phyloP scores from a whole-genome alignment of 75 land plant species.

The Sequoia sempervirens region DNA sequence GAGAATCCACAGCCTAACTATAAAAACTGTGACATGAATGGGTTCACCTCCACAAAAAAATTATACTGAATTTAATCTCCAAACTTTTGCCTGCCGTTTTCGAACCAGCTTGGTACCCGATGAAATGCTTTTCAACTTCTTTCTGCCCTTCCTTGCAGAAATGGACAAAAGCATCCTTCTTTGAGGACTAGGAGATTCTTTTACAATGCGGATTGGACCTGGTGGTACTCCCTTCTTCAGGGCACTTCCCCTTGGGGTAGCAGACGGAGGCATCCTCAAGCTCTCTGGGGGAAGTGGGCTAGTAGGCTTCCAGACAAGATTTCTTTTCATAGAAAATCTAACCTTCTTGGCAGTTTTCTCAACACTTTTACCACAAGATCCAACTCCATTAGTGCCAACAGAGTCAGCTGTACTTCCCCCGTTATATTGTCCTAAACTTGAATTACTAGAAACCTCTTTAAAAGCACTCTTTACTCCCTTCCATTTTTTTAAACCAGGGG shows the following conservation, averaged over 20 bases:
- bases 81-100: conserved; percentile 13
- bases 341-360: conserved; percentile 75
- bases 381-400: neutral
- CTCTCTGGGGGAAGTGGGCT: conserved; percentile 75
- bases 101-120: conserved; percentile 19
- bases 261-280: conserved; percentile 80
- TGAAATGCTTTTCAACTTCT: conserved; percentile 14
- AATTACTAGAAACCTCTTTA: neutral
- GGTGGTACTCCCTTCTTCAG: conserved; percentile 87
- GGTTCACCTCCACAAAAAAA: neutral
- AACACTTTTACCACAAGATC: conserved; percentile 20
- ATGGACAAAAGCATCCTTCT: conserved; percentile 20
- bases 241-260: conserved; percentile 87
- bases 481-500: conserved; percentile 45
- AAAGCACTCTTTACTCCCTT: conserved; percentile 47
- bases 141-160: conserved; percentile 28
- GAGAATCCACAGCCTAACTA: neutral
- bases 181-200: conserved; percentile 7
- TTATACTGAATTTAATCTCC: neutral
- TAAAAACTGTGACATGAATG: neutral
- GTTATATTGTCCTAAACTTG: neutral
- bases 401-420: conserved; percentile 4
- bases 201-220: conserved; percentile 63
- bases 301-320: conserved; percentile 82
- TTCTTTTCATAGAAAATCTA: conserved; percentile 76